Base-by-base conservation (phyloP, 176 grass and related monocot species). In the Cocos nucifera region DNA sequence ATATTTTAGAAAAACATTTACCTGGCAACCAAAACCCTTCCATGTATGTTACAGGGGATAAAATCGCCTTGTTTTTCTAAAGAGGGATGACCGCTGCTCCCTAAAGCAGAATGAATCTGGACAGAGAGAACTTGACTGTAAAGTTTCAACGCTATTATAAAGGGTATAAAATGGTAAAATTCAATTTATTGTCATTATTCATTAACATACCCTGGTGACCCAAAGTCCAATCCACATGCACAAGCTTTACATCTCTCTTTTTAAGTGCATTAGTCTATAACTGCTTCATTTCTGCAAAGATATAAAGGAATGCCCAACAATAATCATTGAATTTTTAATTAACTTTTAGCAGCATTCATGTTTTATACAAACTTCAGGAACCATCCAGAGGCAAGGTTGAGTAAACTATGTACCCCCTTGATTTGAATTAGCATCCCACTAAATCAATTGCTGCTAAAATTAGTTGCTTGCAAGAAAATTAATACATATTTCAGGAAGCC, bases 41-140 rank as follows among this genome's bases (percentile, higher is more conserved):
- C 94, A 98, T 98, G 68, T 98, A n/a, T 93, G 74, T 93, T 20
- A 98, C 94, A 86, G 94, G 53, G 94, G 94, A 93, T 93, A 98
- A 76, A 98, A 98, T 17, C 94, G 78, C 75, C 94, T 89, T 81
- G 94, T 89, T 89, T 92, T 15, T 92, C 85, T 67, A 93, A 75
- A 29, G 94, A 98, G 26, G 88, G 89, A 75, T 98, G 94, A 98
- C 1, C 88, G 82, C 71, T 85, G 81, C 39, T 98, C 94, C 60
- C 85, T 79, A 62, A 61, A 93, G 5, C 87, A n/a, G 78, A 61
- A 92, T 83, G 57, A 86, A 98, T 73, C 94, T 98, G 84, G 51
- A 69, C 4, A 73, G 49, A 62, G 15, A 27, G 49, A 44, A 44
- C 35, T 44, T 44, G 8, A n/a, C 35, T 2, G 10, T 44, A 44